phyloP scores from a whole-genome alignment of 1,139 yeast species.

The Blastobotrys proliferans region DNA sequence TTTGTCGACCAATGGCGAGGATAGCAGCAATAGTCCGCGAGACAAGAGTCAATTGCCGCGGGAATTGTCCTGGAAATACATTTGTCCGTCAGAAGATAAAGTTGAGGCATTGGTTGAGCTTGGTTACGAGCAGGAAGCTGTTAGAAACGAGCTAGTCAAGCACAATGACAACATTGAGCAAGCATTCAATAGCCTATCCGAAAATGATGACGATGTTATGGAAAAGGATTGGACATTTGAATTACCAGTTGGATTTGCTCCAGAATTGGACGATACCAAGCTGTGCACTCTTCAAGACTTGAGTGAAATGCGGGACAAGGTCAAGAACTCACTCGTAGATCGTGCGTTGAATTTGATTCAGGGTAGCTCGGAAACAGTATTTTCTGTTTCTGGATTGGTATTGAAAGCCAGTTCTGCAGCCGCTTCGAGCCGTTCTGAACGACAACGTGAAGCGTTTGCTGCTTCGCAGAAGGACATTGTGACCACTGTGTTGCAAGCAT shows the following conservation, averaged over 20 bases:
- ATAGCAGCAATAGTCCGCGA: constrained; percentile 13
- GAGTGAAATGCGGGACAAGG: constrained; percentile 37
- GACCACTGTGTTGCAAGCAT: constrained; percentile 37
- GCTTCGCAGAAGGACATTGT: constrained; percentile 28
- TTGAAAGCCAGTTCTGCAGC: constrained; percentile 31
- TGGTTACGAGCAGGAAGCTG: constrained; percentile 37
- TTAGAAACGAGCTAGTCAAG: constrained; percentile 31
- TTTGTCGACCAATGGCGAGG: constrained; percentile 24
- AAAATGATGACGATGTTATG: not conserved
- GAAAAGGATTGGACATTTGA: constrained; percentile 2
- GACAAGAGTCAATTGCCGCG: constrained; percentile 21
- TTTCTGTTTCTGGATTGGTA: constrained; percentile 49
- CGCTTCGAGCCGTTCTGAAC: constrained; percentile 18
- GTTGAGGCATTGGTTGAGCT: constrained; percentile 43
- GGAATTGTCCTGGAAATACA: constrained; percentile 39
- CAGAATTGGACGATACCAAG: constrained; percentile 22
- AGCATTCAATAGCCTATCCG: not conserved
- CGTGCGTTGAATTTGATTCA: constrained; percentile 49
- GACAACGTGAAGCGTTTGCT: constrained; percentile 18
- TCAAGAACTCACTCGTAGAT: constrained; percentile 39
- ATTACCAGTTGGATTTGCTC: constrained; percentile 25
- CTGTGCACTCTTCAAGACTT: constrained; percentile 43
- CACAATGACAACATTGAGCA: constrained; percentile 16
- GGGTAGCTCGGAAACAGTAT: constrained; percentile 48
- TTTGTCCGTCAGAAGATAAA: constrained; percentile 51